Evolutionary conservation across 257 asterid genomes (phyloP).

Genomic region (Nicotiana attenuata): DNA sequence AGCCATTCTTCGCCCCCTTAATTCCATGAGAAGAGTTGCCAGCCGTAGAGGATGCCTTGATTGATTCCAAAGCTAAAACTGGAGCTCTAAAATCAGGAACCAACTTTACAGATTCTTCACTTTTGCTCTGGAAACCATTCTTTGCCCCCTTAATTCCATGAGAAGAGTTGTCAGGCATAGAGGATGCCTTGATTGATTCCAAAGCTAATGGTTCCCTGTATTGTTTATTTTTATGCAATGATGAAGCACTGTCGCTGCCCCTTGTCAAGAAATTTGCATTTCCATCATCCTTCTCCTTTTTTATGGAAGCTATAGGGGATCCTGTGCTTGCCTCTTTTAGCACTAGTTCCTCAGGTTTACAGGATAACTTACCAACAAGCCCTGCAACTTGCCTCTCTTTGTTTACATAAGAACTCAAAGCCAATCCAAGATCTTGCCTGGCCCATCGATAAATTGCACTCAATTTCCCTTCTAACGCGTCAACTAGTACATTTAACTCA

Average conservation of each 20-base stretch:
- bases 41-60: slow-evolving; percentile 23
- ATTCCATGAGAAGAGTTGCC: slow-evolving; percentile 27
- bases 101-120: slow-evolving; percentile 21
- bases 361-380: slow-evolving; percentile 29
- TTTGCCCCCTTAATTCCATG: slow-evolving; percentile 31
- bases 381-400: slow-evolving; percentile 58
- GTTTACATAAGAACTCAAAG: slow-evolving; percentile 71
- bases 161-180: slow-evolving; percentile 19
- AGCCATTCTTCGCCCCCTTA: slow-evolving; percentile 25
- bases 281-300: slow-evolving; percentile 40
- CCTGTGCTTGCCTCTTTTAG: slow-evolving; percentile 32
- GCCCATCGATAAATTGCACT: slow-evolving; percentile 98
- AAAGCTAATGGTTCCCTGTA: slow-evolving; percentile 49
- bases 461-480: slow-evolving; percentile 95
- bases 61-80: slow-evolving; percentile 20
- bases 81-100: slow-evolving; percentile 23
- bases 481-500: slow-evolving; percentile 80
- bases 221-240: slow-evolving; percentile 34
- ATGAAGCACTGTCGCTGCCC: slow-evolving; percentile 20
- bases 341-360: slow-evolving; percentile 32
- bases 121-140: slow-evolving; percentile 22
- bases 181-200: slow-evolving; percentile 31
- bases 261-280: slow-evolving; percentile 23
- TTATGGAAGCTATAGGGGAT: slow-evolving; percentile 22
- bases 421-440: slow-evolving; percentile 85